Percentiles rank a stretch among this genome's conserved stretches.
Evolutionary conservation across 352 stramenopile species (phyloP).

Genomic region (Phytopythium montanum): DNA sequence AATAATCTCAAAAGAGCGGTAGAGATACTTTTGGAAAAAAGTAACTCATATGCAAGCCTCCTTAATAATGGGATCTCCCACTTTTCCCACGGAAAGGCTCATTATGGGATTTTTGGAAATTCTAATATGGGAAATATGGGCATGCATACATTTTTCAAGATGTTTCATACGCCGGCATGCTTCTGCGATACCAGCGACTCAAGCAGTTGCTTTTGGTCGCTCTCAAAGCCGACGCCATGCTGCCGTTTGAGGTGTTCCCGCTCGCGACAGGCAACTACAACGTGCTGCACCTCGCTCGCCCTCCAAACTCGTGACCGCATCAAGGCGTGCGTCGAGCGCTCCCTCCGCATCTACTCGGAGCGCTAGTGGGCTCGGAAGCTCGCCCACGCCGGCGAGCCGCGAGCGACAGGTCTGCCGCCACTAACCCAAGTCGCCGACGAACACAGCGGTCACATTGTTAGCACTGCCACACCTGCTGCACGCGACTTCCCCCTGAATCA

Average conservation of each 20-base stretch:
- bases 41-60: too few species aligned
- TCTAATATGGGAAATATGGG: too few species aligned
- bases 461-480: too few species aligned
- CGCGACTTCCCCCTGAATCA: too few species aligned
- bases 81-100: too few species aligned
- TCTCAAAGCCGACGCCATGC: slow-evolving; percentile 44
- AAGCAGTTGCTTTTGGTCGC: slow-evolving; percentile 33
- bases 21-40: neutral
- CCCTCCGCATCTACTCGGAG: slow-evolving; percentile 52
- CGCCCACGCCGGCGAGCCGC: slow-evolving; percentile 53
- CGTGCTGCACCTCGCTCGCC: slow-evolving; percentile 46
- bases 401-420: slow-evolving; percentile 65
- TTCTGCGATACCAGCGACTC: neutral
- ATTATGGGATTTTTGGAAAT: too few species aligned
- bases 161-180: too few species aligned
- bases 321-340: slow-evolving; percentile 24
- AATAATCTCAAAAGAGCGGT: neutral
- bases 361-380: slow-evolving; percentile 38
- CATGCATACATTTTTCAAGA: too few species aligned
- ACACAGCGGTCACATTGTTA: too few species aligned
- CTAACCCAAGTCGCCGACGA: too few species aligned
- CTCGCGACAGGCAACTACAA: slow-evolving; percentile 39
- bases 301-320: slow-evolving; percentile 57
- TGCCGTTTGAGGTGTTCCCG: slow-evolving; percentile 51
- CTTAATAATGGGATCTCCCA: too few species aligned